Percentiles rank a stretch among this genome's conserved stretches.
These are phyloP conservation scores for Neonectria ditissima DNA, from an alignment of 2,329 filamentous ascomycete genomes.

Conservation along the genomic window DNA sequence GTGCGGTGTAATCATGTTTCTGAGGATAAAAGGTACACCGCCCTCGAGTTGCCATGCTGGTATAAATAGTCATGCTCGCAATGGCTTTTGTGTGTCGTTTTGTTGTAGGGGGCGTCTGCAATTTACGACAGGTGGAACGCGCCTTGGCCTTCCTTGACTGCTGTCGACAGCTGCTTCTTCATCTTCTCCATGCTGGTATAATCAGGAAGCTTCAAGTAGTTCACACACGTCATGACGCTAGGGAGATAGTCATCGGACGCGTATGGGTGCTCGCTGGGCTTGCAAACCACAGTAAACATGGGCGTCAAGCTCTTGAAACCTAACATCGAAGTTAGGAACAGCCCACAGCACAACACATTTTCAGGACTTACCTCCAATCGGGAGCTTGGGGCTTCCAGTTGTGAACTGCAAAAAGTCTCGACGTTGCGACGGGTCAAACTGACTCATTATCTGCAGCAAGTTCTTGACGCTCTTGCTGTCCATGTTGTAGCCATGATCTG, in stretches of 20 bases:
- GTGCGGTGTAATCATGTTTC: constrained; percentile 11
- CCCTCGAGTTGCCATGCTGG: background rate
- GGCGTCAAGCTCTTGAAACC: constrained; percentile 97
- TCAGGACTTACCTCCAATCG: constrained; percentile 86
- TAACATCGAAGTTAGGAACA: constrained; percentile 57
- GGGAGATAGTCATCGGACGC: constrained; percentile 98
- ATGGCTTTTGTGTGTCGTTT: background rate
- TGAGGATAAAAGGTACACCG: background rate
- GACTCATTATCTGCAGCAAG: constrained; percentile 93
- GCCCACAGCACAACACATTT: background rate
- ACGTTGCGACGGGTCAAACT: constrained; percentile 78
- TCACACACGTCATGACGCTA: constrained; percentile 99
- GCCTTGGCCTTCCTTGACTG: constrained; percentile 95
- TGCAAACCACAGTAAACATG: constrained; percentile 99
- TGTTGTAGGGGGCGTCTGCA: background rate
- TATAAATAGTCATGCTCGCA: background rate
- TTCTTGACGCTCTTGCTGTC: constrained; percentile 97
- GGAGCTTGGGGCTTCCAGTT: constrained; percentile 96
- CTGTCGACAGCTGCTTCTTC: constrained; percentile 81
- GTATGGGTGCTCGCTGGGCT: constrained; percentile 95
- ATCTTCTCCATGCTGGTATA: constrained; percentile 85
- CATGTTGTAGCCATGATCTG: constrained; percentile 98
- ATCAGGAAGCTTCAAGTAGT: constrained; percentile 97
- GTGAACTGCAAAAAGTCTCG: constrained; percentile 98
- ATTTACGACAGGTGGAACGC: constrained; percentile 92